Base-by-base conservation (phyloP, 2,329 filamentous ascomycete genomes). In the Penicillium griseofulvum region DNA sequence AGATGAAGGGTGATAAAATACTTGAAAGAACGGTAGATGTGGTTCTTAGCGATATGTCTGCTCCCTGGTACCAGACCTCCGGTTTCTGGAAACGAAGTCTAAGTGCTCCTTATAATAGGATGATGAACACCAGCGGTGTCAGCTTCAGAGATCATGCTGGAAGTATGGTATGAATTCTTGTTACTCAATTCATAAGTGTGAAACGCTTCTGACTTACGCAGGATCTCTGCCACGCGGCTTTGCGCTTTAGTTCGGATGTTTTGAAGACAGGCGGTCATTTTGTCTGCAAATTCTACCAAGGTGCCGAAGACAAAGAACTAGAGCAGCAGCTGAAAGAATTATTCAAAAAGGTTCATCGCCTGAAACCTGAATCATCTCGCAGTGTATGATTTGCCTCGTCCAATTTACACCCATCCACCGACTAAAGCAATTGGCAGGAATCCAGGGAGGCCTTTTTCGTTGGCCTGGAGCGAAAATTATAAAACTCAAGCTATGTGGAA, bases 1-100 rank as follows among this genome's bases (percentile, higher is more conserved):
- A 41, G 22, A 39, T 14, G 17, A 9, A 22, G 22, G 31, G 14
- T n/a, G 43, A 58, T 42, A 46, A 44, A 16, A 52, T 50, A 36
- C 29, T 57, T 51, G 81, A 81, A 59, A 81, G 82, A 68, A 84
- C 84, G 68, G 92, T 97, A 62, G 90, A 97, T 77, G 85, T 99
- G 70, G 90, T 99, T 71, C 80, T 99, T 71, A 96, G 91, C 85
- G 94, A 99, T 83, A 99, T 99, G 94, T 99, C 87, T 85, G 93
- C 83, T 82, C 92, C 94, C 88, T 97, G 91, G 91, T 81, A 86
- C 68, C 89, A 90, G 79, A 89, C 84, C 50, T 81, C 82, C 69
- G 88, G 87, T 69, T 91, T 89, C 79, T 87, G 85, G 79, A 87
- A 89, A 80, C 91, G 85, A 79, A 96, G 87, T 80, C 83, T 97